Evolutionary conservation across 163 green algal genomes (phyloP).

Genomic region (Prototheca wickerhamii): DNA sequence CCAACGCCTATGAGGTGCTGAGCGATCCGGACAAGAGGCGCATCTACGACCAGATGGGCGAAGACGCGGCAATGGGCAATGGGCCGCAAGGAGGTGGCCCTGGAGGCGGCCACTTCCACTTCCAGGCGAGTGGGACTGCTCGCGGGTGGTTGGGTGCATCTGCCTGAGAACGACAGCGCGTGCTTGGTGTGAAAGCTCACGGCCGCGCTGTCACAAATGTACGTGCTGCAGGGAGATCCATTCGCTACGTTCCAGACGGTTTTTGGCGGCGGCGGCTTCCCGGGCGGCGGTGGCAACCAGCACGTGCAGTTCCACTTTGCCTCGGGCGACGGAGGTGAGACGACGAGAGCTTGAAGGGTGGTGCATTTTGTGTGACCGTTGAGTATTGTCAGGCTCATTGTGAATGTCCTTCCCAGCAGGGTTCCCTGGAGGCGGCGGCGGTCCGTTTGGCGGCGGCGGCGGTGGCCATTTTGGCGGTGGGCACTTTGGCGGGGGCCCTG

Average conservation of each 20-base stretch:
- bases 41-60: constrained; percentile 75
- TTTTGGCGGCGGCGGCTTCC: constrained; percentile 42
- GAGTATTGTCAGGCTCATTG: too few relatives aligned
- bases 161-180: neutral
- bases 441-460: constrained; percentile 31
- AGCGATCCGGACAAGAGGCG: constrained; percentile 60
- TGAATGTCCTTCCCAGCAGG: too few relatives aligned
- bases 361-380: too few relatives aligned
- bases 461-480: neutral
- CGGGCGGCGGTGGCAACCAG: constrained; percentile 21
- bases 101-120: constrained; percentile 48
- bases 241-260: constrained; percentile 82
- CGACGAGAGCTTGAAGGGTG: too few relatives aligned
- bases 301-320: constrained; percentile 40
- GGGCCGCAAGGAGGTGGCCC: constrained; percentile 23
- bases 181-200: neutral
- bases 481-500: neutral
- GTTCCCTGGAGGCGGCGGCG: too few relatives aligned
- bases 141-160: neutral
- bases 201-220: neutral
- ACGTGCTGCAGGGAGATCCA: constrained; percentile 45
- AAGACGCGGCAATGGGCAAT: constrained; percentile 47
- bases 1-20: constrained; percentile 66
- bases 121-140: constrained; percentile 18
- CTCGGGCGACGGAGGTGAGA: too few relatives aligned